A percentile compares a stretch with the other conserved stretches of the same genome.
These are phyloP conservation scores for Camelina sativa DNA, from an alignment of 345 rosid species.

Conservation along the genomic window DNA sequence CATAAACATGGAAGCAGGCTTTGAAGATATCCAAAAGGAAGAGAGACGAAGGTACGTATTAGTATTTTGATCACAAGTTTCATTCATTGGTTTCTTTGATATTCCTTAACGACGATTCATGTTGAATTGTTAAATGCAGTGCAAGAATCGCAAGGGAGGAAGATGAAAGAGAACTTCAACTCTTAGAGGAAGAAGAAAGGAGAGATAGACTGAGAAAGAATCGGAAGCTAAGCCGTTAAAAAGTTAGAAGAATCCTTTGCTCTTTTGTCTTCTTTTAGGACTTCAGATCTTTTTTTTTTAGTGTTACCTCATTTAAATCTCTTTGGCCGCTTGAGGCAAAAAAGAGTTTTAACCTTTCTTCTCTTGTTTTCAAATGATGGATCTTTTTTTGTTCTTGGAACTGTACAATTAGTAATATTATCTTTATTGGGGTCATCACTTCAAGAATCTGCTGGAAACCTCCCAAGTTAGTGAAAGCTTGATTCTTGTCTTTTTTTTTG, in stretches of 20 bases:
- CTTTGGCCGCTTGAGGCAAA: conserved; percentile 31
- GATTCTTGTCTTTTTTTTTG: conserved; percentile 17
- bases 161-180: conserved; percentile 67
- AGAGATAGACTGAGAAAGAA: conserved; percentile 52
- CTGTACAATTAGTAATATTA: conserved; percentile 41
- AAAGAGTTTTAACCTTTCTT: not conserved
- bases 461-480: conserved; percentile 32
- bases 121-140: conserved; percentile 48
- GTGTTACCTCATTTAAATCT: conserved; percentile 18
- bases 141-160: conserved; percentile 66
- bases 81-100: not conserved
- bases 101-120: not conserved
- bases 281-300: not conserved
- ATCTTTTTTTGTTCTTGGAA: conserved; percentile 36
- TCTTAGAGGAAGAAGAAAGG: conserved; percentile 74
- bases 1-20: conserved; percentile 86
- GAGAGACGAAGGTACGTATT: conserved; percentile 77
- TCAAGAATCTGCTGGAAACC: conserved; percentile 17
- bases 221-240: conserved; percentile 54
- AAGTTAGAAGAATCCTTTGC: conserved; percentile 9
- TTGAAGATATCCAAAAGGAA: conserved; percentile 74
- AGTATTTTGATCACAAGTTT: not conserved
- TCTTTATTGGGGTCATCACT: conserved; percentile 10
- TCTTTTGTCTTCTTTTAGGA: conserved; percentile 26
- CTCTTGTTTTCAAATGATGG: conserved; percentile 15